Base-by-base conservation (phyloP, 495 filamentous ascomycete species). In the Penicillium robsamsonii region DNA sequence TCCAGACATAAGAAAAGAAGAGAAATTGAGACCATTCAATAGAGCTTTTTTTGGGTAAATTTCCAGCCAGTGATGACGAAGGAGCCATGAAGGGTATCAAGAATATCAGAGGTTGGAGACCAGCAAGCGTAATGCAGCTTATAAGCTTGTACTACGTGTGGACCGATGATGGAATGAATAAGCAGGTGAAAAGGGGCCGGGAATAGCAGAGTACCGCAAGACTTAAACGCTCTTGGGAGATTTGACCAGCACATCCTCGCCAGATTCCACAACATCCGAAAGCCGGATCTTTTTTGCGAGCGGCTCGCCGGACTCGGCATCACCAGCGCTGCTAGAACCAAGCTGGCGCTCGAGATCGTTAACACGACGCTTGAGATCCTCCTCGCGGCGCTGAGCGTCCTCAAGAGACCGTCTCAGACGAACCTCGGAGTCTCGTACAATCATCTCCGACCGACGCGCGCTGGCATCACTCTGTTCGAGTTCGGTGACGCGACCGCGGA, bases 401-500 rank as follows among this genome's bases (percentile, higher is more conserved):
- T 94, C 87, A 2, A 96, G 75, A 38, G 86, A 84, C 31, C 82
- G 79, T 51, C 85, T 82, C 27, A 90, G 74, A 55, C 82, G 79
- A 18, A 72, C 73, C 62, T 90, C 87, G 5, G 80, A 79, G 58
- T 82, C 81, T 57, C 81, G 75, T 29, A 73, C 70, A 40, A 79
- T 73, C 72, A 79, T 79, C 61, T 87, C 81, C 38, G 80, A 78
- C 59, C 84, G 73, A 61, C 86, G 77, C 42, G 84, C 82, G 46
- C 84, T 82, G 48, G 78, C 77, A 65, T 93, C 89, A 59, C 87
- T 88, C 57, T 87, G 81, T 58, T 98, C 93, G 2, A 96, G 81
- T 66, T 97, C 90, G 17, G 81, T 81, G 40, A 97, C 88, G 24
- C 92, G 85, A n/a, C 88, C 89, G 30, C 89, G 81, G 76, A 95